phyloP scores from a whole-genome alignment of 2,329 filamentous ascomycete genomes.

The Aspergillus neotritici region DNA sequence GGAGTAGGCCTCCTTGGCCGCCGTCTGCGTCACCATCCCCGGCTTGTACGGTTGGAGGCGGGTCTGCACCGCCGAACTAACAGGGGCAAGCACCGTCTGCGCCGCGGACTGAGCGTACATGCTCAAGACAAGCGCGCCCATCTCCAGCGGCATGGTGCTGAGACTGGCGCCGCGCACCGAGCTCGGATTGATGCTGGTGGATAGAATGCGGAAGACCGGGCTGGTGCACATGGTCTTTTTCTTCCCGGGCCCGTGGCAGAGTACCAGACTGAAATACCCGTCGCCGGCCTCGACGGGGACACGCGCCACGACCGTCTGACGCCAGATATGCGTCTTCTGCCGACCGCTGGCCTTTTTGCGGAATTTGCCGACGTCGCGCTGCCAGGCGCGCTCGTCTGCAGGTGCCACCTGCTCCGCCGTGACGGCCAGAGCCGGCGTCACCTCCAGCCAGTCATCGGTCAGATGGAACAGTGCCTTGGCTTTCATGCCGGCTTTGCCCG shows the following conservation, averaged over 20 bases:
- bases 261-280: constrained; percentile 63
- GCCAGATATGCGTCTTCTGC: constrained; percentile 47
- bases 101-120: constrained; percentile 38
- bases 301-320: constrained; percentile 60
- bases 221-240: constrained; percentile 60
- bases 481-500: constrained; percentile 63
- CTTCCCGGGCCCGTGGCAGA: constrained; percentile 53
- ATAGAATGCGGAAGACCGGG: constrained; percentile 64
- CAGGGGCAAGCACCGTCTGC: constrained; percentile 19
- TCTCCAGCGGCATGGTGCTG: constrained; percentile 59
- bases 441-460: constrained; percentile 59
- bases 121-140: constrained; percentile 46
- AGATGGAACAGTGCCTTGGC: constrained; percentile 58
- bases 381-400: constrained; percentile 60
- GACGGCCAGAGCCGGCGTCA: constrained; percentile 54
- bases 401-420: constrained; percentile 46
- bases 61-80: constrained; percentile 21
- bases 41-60: constrained; percentile 25
- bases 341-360: constrained; percentile 48
- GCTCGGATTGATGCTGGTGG: constrained; percentile 56
- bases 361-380: constrained; percentile 63
- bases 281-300: constrained; percentile 60
- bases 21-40: constrained; percentile 25
- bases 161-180: constrained; percentile 61
- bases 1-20: constrained; percentile 29